Base-by-base conservation (phyloP, 139 green algal species). In the Chlamydomonas incerta region DNA sequence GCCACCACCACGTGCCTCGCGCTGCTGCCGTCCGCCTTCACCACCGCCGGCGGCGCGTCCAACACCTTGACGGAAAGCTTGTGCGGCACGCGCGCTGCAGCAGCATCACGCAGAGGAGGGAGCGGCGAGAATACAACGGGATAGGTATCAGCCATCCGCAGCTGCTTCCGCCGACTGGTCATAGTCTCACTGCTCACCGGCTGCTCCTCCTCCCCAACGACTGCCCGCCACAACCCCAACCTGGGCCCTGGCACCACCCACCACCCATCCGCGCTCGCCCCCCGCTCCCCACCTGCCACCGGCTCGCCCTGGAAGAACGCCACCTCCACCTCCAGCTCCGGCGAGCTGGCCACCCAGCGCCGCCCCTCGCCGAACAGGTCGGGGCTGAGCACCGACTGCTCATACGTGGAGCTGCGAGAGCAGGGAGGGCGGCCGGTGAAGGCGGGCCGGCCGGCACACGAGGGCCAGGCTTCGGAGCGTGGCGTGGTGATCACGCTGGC, bases 1-100 rank as follows among this genome's bases (percentile, higher is more conserved):
- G 83, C 83, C 55, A 88, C 83, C 52, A 79, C 17, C 34, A 88
- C 83, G 58, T 88, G 83, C 34, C 83, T 55, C 23, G 70, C 47
- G 29, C 33, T 79, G 29, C 52, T 66, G 24, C 83, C 83, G 41
- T 88, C 83, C 17, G 75, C 74, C 52, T 81, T 82, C 0, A 46
- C 33, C 34, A 83, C 73, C 0, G 83, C 73, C 0, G 55, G 55
- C 21, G 73, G 73, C 46, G 83, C 83, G 29, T 88, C 83, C 52
- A 88, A 10, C 46, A 88, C 83, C 24, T 66, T 63, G 9, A 88
- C 52, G 35, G 77, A 50, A 2, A 88, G 1, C 73, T 88, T 88
- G 50, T 70, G 34, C 8, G 83, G 83, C 46, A 88, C 41, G 3
- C 35, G 58, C 28, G 58, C 83, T 88, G 83, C 52, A 50, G 41